Base-by-base conservation (phyloP, 2,329 filamentous ascomycete species). In the Didymella keratinophila region DNA sequence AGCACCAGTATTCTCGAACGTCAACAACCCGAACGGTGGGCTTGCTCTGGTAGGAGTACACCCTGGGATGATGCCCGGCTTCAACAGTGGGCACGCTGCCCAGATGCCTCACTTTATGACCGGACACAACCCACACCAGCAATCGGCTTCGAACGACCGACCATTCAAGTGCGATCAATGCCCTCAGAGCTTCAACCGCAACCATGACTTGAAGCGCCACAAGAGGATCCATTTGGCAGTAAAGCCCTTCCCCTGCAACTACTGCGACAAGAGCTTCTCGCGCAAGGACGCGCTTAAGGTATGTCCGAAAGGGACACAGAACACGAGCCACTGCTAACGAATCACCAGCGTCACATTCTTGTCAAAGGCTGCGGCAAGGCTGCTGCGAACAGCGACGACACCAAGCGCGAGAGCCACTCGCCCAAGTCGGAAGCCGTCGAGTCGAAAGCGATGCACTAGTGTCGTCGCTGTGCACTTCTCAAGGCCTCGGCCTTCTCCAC, bases 281-380 rank as follows among this genome's bases (percentile, higher is more conserved):
- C 85, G 95, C 59, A 98, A 98, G 76, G 95, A 98, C 78, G 95
- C 95, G 10, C 82, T 99, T 28, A 98, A 98, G 91, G 95, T 98
- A 81, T 70, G 86, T 80, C 42, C 2, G 11, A 36, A 39, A 18
- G 30, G 4, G 3, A 11, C 7, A 5, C 52, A 6, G 2, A 10
- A 84, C 79, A 12, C 5, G 25, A 86, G 16, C 32, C 4, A 27
- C 27, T 49, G 27, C 58, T 64, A 51, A 68, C 43, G 10, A 4
- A 18, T 1, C 2, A 3, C 30, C 48, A 89, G 87, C 81, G 87
- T 74, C 87, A 89, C 74, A 86, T 88, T 62, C 81, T 89, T 14
- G 87, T 89, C 66, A 89, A 89, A 75, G 87, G 87, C 47, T 89
- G 87, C 70, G 87, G 87, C 58, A 88, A 87, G 68, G 77, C 71